Base-by-base conservation (phyloP, 2,329 filamentous ascomycete species). In the Aspergillus pseudoterreus region DNA sequence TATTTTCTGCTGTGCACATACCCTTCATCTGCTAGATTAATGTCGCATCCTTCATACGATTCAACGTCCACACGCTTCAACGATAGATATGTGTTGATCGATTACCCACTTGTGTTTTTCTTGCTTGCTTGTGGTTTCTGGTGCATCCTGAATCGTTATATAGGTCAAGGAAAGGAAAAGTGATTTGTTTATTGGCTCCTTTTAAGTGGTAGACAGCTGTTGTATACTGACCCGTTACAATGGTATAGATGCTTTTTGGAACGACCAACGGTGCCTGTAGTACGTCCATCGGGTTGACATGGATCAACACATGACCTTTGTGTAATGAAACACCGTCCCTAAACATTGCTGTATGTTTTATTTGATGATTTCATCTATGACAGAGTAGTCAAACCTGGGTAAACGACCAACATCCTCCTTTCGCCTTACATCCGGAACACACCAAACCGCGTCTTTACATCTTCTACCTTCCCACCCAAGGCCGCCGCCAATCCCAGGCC, bases 361-460 rank as follows among this genome's bases (percentile, higher is more conserved):
- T 38, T 38, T 15, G 3, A 38, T 22, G 22, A 10, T 38, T 38
- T 6, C 35, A 12, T 38, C 35, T 38, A 38, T 38, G 15, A 38
- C 15, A 38, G 35, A 15, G 1, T 22, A 4, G 35, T 2, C 15
- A n/a, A 17, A 38, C 6, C 14, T 3, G n/a, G 35, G n/a, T 6
- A 17, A 22, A 22, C 12, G 9, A 47, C 17, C 39, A 19, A 14
- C 17, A 12, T 22, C 11, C 15, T 11, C 14, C 17, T 15, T 41
- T 41, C 10, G 4, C 14, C 15, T 63, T 82, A 92, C 88, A 92
- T 92, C 63, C 88, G 82, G 72, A 92, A 92, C 27, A 92, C 86
- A 11, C 88, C 88, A 73, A 90, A 92, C 67, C 79, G 88, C 54
- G 82, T 81, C 45, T 82, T 81, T 8, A 80, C 76, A 63, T 79